Base-by-base conservation (phyloP, 345 rosid species). In the Boechera retrofracta region DNA sequence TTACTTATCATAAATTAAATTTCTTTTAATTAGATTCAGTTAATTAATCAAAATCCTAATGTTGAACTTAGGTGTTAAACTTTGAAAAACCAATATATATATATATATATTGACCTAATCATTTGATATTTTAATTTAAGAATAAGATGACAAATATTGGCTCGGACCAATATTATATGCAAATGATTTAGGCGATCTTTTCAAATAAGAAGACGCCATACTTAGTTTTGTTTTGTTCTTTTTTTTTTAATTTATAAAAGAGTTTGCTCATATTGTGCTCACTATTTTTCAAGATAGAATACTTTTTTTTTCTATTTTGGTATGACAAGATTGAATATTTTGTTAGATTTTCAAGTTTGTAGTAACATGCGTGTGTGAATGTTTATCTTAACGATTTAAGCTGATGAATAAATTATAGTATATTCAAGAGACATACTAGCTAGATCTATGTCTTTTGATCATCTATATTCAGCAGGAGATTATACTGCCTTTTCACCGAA, bases 181-280 rank as follows among this genome's bases (percentile, higher is more conserved):
- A 21, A 47, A 64, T 71, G 54, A 65, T 56, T 32, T 77, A 70
- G 35, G 72, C 5, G 18, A 77, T 77, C 32, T 62, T 62, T 69
- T 51, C 58, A 53, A 65, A 36, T 21, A 32, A 45, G 56, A 4
- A 75, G 36, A 76, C 48, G 48, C 51, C 57, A 69, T 67, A 42
- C 38, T 59, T 75, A 49, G 1, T 68, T 48, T 57, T 28, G 3
- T 33, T 65, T 66, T 21, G 24, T 21, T 21, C 1, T 21, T 21
- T 21, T 21, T 21, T 21, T 21, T 21, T 21, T 21, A 21, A 36
- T 53, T 21, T n/a, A 7, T 12, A 2, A 36, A 35, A 36, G 11
- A 11, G 8, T 38, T 13, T 13, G 41, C 21, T 57, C 24, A 32
- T 57, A 32, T 57, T 32, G 24, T 57, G 21, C 41, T 32, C 35